Evolutionary conservation across 129 eudicot species (phyloP), one percentile per base, ranked within the genome.

Genomic region (Chrysanthemum makinoi): DNA sequence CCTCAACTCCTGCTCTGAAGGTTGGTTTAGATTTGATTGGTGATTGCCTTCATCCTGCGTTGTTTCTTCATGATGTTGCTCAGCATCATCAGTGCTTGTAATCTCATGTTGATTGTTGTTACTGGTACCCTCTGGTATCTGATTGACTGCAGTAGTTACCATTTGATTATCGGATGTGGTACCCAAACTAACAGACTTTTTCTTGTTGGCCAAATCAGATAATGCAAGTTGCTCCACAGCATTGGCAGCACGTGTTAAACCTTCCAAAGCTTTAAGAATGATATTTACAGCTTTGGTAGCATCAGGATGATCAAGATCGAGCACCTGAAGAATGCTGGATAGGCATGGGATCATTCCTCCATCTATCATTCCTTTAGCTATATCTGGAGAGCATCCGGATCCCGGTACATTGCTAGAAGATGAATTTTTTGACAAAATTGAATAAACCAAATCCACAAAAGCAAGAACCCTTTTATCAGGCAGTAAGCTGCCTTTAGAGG

Each of bases 271-370:
- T 84, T 90, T 90, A 19, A 94, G 94, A 58, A 87, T 82, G 74
- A 87, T 81, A 84, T 87, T 94, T 68, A 84, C 97, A 79, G 86
- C 84, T 87, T 90, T 90, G 1, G 97, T 86, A 66, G 97, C 96
- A 79, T 94, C 94, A 51, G 99, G 99, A 75, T 94, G 93, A 80
- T 94, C 99, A 81, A 94, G 81, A 86, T 94, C 99, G 75, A 89
- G 74, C 57, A 84, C 91, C 85, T 87, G 96, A 79, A 94, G 96
- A 73, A 94, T 84, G 70, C 84, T 76, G 19, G 97, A 85, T 35
- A 94, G 73, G 61, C 95, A 94, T 19, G 90, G 87, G 58, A 90
- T 88, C 74, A 94, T 76, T 73, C 99, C 97, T 56, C 99, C 97
- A 80, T 94, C 99, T 60, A 90, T 90, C 99, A 94, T 89, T 80